phyloP scores from a whole-genome alignment of 257 asterid species.

The Fraxinus anomala region DNA sequence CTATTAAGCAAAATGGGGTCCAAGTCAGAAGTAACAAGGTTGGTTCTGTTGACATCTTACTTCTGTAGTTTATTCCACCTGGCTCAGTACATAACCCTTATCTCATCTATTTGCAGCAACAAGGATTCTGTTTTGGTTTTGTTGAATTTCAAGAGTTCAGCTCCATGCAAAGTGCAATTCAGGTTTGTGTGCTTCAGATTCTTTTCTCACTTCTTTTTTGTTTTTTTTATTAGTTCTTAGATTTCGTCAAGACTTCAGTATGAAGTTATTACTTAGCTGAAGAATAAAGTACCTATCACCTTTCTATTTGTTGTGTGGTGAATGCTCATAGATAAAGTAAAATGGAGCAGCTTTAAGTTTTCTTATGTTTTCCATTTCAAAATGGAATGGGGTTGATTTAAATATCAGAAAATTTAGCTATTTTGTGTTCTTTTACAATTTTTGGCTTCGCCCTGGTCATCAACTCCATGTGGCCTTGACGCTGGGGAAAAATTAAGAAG shows the following conservation, averaged over 20 bases:
- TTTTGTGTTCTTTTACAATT: background rate
- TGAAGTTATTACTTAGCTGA: background rate
- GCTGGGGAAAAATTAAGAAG: background rate
- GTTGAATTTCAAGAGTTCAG: slow-evolving; percentile 74
- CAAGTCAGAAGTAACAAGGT: slow-evolving; percentile 92
- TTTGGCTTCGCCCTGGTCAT: background rate
- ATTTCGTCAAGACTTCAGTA: background rate
- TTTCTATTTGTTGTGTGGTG: background rate
- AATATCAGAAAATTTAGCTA: background rate
- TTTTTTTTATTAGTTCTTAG: no score
- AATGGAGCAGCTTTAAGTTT: slow-evolving; percentile 2
- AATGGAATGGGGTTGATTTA: background rate
- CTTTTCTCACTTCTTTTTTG: background rate
- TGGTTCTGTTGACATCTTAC: slow-evolving; percentile 21
- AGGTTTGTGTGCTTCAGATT: slow-evolving; percentile 47
- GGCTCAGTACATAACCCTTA: slow-evolving; percentile 6
- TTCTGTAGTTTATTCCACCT: slow-evolving; percentile 8
- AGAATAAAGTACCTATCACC: background rate
- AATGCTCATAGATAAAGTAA: background rate
- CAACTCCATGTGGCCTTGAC: background rate
- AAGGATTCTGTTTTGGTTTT: slow-evolving; percentile 82
- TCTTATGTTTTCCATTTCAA: background rate
- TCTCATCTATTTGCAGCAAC: slow-evolving; percentile 51
- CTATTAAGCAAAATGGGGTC: slow-evolving; percentile 73
- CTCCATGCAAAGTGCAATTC: slow-evolving; percentile 79